Conservation (phyloP, 2,329 filamentous ascomycete species). For the Arthrobotrys sinensis region DNA sequence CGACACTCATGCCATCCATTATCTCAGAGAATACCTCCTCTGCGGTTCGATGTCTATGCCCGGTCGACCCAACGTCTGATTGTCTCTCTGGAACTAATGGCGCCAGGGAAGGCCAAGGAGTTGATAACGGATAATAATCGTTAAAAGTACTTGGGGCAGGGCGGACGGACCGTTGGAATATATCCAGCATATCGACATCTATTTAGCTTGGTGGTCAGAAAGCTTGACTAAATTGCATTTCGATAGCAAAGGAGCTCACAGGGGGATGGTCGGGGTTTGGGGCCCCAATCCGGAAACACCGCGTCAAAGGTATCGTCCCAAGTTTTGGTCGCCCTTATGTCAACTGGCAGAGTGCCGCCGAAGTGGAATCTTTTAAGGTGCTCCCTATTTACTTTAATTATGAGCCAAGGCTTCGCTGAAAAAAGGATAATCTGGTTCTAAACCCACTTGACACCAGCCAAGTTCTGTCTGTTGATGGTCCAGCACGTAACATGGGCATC, state of each 20-base stretch:
- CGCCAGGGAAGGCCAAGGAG: no score
- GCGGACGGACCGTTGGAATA: neutral
- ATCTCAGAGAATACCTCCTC: no score
- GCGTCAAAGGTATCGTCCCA: conserved; percentile 1
- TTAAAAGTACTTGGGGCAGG: no score
- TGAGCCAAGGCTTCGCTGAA: no score
- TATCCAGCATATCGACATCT: conserved; percentile 23
- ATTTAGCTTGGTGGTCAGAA: neutral
- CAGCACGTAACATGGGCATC: conserved; percentile 4
- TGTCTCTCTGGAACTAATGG: no score
- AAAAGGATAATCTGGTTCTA: no score
- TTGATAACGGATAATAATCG: no score
- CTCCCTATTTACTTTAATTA: neutral
- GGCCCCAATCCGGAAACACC: neutral
- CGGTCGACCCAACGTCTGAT: no score
- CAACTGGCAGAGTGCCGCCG: neutral
- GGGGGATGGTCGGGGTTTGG: neutral
- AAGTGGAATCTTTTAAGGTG: conserved; percentile 9
- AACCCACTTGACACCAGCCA: conserved; percentile 16
- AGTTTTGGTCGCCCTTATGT: neutral
- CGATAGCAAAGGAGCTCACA: neutral
- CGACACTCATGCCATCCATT: no score
- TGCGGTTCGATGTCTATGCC: no score
- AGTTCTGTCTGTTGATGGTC: conserved; percentile 14
- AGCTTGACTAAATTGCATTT: no score